These are phyloP conservation scores for Irpex sp. DNA, from an alignment of 1,284 basidiomycete genomes.

Conservation along the genomic window DNA sequence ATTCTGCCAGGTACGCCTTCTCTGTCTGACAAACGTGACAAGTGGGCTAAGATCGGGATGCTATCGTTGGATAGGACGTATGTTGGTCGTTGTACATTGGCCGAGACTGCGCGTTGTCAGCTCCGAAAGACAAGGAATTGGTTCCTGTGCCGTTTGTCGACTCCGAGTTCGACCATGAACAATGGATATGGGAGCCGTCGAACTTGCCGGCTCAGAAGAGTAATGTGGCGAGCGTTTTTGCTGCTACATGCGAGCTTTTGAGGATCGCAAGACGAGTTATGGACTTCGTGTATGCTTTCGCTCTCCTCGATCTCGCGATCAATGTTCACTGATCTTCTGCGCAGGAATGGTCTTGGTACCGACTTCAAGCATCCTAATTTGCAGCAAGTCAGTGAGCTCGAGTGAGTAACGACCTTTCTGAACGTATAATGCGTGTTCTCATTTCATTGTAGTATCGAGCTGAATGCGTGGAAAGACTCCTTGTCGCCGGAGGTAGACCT, in stretches of 20 bases:
- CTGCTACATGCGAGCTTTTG: constrained; percentile 49
- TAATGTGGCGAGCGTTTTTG: constrained; percentile 48
- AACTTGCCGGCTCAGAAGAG: constrained; percentile 42
- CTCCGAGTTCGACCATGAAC: constrained; percentile 39
- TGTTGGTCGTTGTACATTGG: constrained; percentile 60
- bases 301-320: not conserved
- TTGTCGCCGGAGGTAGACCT: constrained; percentile 54
- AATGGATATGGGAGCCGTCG: constrained; percentile 39
- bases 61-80: constrained; percentile 37
- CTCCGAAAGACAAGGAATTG: constrained; percentile 31
- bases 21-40: not conserved
- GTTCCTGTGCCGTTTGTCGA: constrained; percentile 45
- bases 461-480: constrained; percentile 58
- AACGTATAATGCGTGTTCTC: not conserved
- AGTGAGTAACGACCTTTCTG: constrained; percentile 32
- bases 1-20: constrained; percentile 39
- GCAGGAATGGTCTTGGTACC: constrained; percentile 42
- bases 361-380: constrained; percentile 37
- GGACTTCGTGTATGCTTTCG: constrained; percentile 51
- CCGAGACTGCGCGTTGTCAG: constrained; percentile 47
- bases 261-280: constrained; percentile 53
- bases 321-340: not conserved
- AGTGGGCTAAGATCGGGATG: not conserved
- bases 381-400: constrained; percentile 50
- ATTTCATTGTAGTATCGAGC: constrained; percentile 40